Base-by-base conservation (phyloP, 495 filamentous ascomycete species). In the Penicillium maclennaniae region DNA sequence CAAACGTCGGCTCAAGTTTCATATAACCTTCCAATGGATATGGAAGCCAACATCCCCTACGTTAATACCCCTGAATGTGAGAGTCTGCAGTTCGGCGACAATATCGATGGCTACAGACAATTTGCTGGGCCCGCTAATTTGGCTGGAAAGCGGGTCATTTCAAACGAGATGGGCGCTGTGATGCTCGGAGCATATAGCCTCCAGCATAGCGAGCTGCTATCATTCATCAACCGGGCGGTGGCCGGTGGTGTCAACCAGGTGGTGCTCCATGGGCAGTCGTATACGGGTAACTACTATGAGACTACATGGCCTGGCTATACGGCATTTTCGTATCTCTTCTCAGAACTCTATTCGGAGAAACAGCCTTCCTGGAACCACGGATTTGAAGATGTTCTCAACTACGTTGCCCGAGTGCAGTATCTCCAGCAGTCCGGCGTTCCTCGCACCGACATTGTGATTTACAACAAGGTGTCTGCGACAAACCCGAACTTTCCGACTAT, bases 271-370 rank as follows among this genome's bases (percentile, higher is more conserved):
- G 78, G 77, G 6, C 66, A 69, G 26, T 47, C 74, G 1, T 77
- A 74, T 37, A 65, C 66, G 3, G 73, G 70, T 1, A 55, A 69
- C 8, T 75, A 74, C 49, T 51, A 51, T 4, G 66, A 65, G 9
- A 79, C 72, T 0, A 76, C 69, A 0, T 81, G 77, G 74, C 74
- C 75, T 0, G 75, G 76, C 2, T 77, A 73, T 54, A 76, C 74
- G 26, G 56, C 78, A 0, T 77, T 79, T 51, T 47, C 45, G 12
- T 79, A 73, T 55, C 26, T 63, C 5, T 79, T 75, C 54, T 66
- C 69, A 9, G 75, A 74, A 38, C 65, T 74, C 59, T 71, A 73
- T 60, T 70, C 67, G 7, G 60, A 63, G 4, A 63, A 69, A 9
- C 73, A 76, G 58, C 76, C 76, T 8, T 65, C 66, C 0, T 82